These are phyloP conservation scores for Neophaeococcomyces aloes DNA, from an alignment of 2,329 filamentous ascomycete species.

Conservation along the genomic window DNA sequence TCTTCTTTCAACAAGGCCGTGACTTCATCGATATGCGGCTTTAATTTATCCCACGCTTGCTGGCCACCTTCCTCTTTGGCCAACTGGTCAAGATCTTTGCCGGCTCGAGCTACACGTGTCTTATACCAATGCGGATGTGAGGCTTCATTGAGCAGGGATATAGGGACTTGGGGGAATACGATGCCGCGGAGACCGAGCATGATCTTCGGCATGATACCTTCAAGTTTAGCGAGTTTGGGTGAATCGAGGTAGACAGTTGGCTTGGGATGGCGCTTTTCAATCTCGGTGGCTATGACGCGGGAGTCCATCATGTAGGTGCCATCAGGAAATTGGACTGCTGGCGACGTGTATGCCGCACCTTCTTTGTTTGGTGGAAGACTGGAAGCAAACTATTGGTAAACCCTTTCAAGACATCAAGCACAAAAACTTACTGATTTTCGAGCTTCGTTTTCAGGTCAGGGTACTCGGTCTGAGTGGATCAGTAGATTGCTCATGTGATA, in stretches of 20 bases:
- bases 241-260: slow-evolving; percentile 50
- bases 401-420: neutral
- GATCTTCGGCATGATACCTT: slow-evolving; percentile 29
- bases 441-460: slow-evolving; percentile 52
- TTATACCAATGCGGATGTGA: slow-evolving; percentile 47
- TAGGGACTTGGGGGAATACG: slow-evolving; percentile 41
- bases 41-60: slow-evolving; percentile 38
- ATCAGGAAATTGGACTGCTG: slow-evolving; percentile 46
- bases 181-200: slow-evolving; percentile 30
- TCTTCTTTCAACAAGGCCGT: slow-evolving; percentile 44
- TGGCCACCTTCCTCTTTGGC: slow-evolving; percentile 39
- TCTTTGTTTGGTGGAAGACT: slow-evolving; percentile 39
- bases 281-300: slow-evolving; percentile 44
- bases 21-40: slow-evolving; percentile 27
- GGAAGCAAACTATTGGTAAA: slow-evolving; percentile 5
- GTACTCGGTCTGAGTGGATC: slow-evolving; percentile 60
- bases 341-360: slow-evolving; percentile 41
- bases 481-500: too few species aligned
- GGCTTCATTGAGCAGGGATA: slow-evolving; percentile 40
- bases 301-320: slow-evolving; percentile 56
- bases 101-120: slow-evolving; percentile 41
- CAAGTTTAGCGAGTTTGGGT: slow-evolving; percentile 38
- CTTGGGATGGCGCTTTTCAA: slow-evolving; percentile 50
- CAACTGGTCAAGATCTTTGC: slow-evolving; percentile 45
- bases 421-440: slow-evolving; percentile 41